Evolutionary conservation across 176 grass and related monocot genomes (phyloP), one percentile per base, ranked within the genome.

Genomic region (Oryza coarctata): DNA sequence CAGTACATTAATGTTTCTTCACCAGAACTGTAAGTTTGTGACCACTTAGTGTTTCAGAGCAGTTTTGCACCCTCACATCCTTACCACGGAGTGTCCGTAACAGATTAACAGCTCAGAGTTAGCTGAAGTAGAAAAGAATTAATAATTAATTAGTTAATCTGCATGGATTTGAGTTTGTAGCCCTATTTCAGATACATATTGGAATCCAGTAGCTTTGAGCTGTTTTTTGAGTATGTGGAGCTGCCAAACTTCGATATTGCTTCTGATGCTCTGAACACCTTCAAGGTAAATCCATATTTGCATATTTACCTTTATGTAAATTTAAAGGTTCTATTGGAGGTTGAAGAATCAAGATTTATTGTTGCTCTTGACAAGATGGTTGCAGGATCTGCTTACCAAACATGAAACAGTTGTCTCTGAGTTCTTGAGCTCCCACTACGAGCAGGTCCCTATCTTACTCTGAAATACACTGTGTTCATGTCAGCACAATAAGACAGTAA

Each of bases 161-260:
- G 26, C 70, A 75, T 80, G 65, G 60, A 93, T 90, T 79, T 89
- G 75, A 90, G 65, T 88, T 85, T 86, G 64, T 90, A 68, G 74
- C 67, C 44, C 71, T 86, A 49, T 94, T 94, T 89, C 92, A 94
- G 89, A 85, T 91, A 89, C 73, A 89, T 94, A 63, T 75, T 94
- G 63, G 89, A 91, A 78, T 94, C 92, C 68, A 68, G 73, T 81
- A 94, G 89, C 84, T 94, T 91, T 68, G 89, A 94, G 34, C 80
- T 94, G 41, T 94, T 94, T 84, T 91, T 94, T 71, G 81, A 91
- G 74, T 94, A 94, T 73, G 92, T 88, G 22, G 92, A 94, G 72
- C 79, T 94, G 40, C 92, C 87, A 9, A 94, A 89, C 68, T 94
- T 94, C 41, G 92, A 94, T 73, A 94, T 94, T 91, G 92, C 92